A percentile compares a stretch with the other conserved stretches of the same genome.
These are phyloP conservation scores for Pseudocercospora eumusae DNA, from an alignment of 2,329 filamentous ascomycete genomes.

Conservation along the genomic window DNA sequence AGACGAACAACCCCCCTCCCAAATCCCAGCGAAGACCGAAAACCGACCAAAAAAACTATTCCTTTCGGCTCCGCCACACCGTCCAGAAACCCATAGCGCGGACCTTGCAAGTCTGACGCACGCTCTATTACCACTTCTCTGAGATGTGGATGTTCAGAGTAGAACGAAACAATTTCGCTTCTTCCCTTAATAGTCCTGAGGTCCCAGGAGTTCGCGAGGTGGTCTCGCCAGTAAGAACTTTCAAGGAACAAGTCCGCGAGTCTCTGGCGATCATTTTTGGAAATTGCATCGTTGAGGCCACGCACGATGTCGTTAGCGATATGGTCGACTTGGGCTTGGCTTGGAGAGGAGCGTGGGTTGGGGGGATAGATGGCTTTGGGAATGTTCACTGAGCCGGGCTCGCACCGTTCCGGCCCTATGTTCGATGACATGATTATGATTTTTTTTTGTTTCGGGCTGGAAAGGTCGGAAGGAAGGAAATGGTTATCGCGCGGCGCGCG, in stretches of 20 bases:
- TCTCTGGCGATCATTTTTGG: slow-evolving; percentile 24
- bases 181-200: slow-evolving; percentile 55
- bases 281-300: slow-evolving; percentile 16
- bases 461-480: neutral
- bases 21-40: neutral
- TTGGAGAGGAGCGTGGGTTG: neutral
- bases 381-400: neutral
- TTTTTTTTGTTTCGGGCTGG: neutral
- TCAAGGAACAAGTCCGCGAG: slow-evolving; percentile 44
- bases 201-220: slow-evolving; percentile 59
- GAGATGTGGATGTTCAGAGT: neutral
- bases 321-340: neutral
- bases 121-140: neutral
- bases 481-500: too few species aligned
- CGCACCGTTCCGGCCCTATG: neutral
- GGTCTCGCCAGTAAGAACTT: slow-evolving; percentile 61
- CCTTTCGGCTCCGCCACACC: neutral
- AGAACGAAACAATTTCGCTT: slow-evolving; percentile 44
- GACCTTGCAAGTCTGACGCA: neutral
- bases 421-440: neutral
- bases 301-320: neutral
- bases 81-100: neutral
- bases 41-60: neutral
- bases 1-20: neutral
- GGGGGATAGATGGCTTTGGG: neutral